Evolutionary conservation across 331 rosid genomes (phyloP), one percentile per base, ranked within the genome.

Genomic region (Erythrophleum ivorense): DNA sequence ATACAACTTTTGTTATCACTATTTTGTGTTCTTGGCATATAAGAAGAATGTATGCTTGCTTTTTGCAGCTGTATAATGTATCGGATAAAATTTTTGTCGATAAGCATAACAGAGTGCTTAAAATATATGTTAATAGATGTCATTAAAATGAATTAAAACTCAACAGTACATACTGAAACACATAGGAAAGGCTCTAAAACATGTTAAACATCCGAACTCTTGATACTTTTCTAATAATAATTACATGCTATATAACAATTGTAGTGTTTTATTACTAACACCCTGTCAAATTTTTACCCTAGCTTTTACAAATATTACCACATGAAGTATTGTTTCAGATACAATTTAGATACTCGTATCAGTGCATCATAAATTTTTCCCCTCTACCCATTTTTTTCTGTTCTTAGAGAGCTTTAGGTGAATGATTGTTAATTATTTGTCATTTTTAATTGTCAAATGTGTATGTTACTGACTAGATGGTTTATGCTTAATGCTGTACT

Each of bases 401-500:
- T 34, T 64, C 3, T 14, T 34, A 64, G 6, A 33, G 21, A 34
- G 46, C 21, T 34, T 34, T 31, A 31, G 69, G 45, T 63, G n/a
- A n/a, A 33, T 0, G n/a, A n/a, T 64, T 15, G 46, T 34, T 64
- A 64, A 33, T 62, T 31, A 2, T 3, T 15, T 33, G 2, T 64
- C 70, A 34, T 34, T 66, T 66, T 38, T 7, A 16, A 29, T 75
- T 49, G n/a, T 69, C 7, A 80, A 55, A 31, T 57, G 19, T 24
- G 9, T 40, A 29, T 68, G 41, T 21, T 75, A 36, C 78, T 34
- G 9, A 74, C 24, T 48, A 2, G 73, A 24, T 49, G 72, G 46
- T 7, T 62, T 78, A 68, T 52, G 31, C 68, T 75, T 77, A 3
- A 1, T 81, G 78, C 9, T 64, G 48, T 70, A 38, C 82, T 71